phyloP scores from a whole-genome alignment of 2,329 filamentous ascomycete genomes.

The Aspergillus quadricinctus region DNA sequence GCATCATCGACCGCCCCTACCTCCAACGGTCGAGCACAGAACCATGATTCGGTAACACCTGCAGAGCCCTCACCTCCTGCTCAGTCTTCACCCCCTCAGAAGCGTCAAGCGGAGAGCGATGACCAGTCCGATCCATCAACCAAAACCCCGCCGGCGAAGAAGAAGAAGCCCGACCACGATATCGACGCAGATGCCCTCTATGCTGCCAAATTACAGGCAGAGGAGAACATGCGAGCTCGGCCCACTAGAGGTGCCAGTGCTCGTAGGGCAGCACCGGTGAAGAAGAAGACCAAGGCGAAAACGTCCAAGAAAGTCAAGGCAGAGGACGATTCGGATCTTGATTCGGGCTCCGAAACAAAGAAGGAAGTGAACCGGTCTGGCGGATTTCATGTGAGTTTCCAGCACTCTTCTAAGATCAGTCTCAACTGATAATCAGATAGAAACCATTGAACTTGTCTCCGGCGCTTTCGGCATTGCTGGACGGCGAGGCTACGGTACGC shows the following conservation, averaged over 20 bases:
- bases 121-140: constrained; percentile 35
- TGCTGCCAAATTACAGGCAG: constrained; percentile 83
- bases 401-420: neutral
- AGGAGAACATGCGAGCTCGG: constrained; percentile 75
- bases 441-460: constrained; percentile 46
- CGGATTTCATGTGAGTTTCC: constrained; percentile 70
- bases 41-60: constrained; percentile 17
- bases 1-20: constrained; percentile 11
- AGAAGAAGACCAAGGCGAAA: constrained; percentile 58
- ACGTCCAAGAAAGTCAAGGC: constrained; percentile 66
- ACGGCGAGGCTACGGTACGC: constrained; percentile 42
- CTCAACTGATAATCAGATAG: constrained; percentile 18
- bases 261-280: constrained; percentile 55
- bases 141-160: constrained; percentile 51
- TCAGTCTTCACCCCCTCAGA: constrained; percentile 34
- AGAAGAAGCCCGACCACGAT: constrained; percentile 57
- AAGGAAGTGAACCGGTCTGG: constrained; percentile 72
- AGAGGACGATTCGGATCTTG: constrained; percentile 75
- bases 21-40: constrained; percentile 34
- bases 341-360: constrained; percentile 55
- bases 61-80: constrained; percentile 29
- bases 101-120: constrained; percentile 41
- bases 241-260: constrained; percentile 70
- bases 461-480: constrained; percentile 42
- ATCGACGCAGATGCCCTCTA: constrained; percentile 80